Evolutionary conservation across 2,329 filamentous ascomycete species (phyloP).

Genomic region (Gnomoniopsis smithogilvyi): DNA sequence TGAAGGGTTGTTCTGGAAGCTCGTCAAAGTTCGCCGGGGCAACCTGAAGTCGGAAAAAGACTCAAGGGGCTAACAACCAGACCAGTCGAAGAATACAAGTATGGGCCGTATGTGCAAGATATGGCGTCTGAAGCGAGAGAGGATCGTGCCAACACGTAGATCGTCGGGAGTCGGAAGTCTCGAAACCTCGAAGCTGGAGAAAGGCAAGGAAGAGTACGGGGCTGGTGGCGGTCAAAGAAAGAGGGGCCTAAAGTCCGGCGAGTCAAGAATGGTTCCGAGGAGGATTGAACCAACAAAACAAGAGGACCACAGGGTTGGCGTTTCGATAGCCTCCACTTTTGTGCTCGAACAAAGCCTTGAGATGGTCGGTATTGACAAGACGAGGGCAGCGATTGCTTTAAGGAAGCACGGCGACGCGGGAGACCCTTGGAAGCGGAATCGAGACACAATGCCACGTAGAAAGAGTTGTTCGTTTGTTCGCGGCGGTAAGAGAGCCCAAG

Average conservation of each 20-base stretch:
- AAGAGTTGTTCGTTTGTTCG: not conserved
- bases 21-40: conserved; percentile 17
- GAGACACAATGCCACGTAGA: conserved; percentile 13
- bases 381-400: conserved; percentile 9
- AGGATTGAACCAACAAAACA: not conserved
- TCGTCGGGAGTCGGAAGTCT: conserved; percentile 4
- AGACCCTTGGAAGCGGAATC: conserved; percentile 6
- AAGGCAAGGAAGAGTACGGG: conserved; percentile 2
- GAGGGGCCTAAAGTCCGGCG: conserved; percentile 14
- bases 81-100: conserved; percentile 15
- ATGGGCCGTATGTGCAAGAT: conserved; percentile 15
- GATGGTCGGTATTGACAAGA: conserved; percentile 11
- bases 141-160: conserved; percentile 5
- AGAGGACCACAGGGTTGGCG: conserved; percentile 6
- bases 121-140: conserved; percentile 1
- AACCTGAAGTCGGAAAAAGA: conserved; percentile 15
- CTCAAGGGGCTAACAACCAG: conserved; percentile 4
- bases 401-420: conserved; percentile 3
- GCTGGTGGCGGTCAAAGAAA: conserved; percentile 16
- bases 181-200: conserved; percentile 6
- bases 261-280: conserved; percentile 13
- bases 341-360: conserved; percentile 15
- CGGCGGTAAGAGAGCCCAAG: not conserved
- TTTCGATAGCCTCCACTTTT: conserved; percentile 4
- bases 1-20: conserved; percentile 3